phyloP scores from a whole-genome alignment of 208 protist species.

The Crithidia sp. region DNA sequence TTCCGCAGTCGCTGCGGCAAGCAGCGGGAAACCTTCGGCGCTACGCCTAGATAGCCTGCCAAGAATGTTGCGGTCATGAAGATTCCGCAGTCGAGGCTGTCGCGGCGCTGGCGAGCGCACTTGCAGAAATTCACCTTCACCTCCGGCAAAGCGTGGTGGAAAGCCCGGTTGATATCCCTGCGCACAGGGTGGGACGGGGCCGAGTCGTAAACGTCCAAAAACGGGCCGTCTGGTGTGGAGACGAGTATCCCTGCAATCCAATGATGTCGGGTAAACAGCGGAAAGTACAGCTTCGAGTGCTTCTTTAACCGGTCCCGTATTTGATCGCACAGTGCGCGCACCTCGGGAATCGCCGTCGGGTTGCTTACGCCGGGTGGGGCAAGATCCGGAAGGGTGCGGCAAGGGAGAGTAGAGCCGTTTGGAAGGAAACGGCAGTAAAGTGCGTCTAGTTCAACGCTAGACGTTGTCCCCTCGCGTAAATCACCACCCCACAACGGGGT shows the following conservation, averaged over 20 bases:
- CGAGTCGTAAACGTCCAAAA: not conserved
- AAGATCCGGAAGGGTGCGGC: not conserved
- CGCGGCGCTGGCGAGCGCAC: not conserved
- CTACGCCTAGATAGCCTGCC: not conserved
- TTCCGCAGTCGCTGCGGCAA: not conserved
- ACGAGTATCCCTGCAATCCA: not conserved
- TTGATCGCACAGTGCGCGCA: not conserved
- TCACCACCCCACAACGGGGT: not conserved
- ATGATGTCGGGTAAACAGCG: not conserved
- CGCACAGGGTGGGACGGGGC: not conserved
- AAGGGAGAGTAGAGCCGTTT: not conserved
- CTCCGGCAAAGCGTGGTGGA: not conserved
- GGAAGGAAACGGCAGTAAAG: not conserved
- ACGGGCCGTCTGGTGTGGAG: not conserved
- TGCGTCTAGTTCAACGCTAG: not conserved
- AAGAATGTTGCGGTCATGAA: not conserved
- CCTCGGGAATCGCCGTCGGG: not conserved
- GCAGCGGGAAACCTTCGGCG: not conserved
- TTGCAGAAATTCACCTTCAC: not conserved
- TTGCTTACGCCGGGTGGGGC: not conserved
- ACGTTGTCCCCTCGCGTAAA: not conserved
- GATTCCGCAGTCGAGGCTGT: not conserved
- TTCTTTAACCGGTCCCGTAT: not conserved
- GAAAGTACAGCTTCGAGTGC: not conserved
- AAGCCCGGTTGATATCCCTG: not conserved